A percentile compares a stretch with the other conserved stretches of the same genome.
Evolutionary conservation across 2,329 filamentous ascomycete genomes (phyloP).

Genomic region (Leptographium galeiforme): DNA sequence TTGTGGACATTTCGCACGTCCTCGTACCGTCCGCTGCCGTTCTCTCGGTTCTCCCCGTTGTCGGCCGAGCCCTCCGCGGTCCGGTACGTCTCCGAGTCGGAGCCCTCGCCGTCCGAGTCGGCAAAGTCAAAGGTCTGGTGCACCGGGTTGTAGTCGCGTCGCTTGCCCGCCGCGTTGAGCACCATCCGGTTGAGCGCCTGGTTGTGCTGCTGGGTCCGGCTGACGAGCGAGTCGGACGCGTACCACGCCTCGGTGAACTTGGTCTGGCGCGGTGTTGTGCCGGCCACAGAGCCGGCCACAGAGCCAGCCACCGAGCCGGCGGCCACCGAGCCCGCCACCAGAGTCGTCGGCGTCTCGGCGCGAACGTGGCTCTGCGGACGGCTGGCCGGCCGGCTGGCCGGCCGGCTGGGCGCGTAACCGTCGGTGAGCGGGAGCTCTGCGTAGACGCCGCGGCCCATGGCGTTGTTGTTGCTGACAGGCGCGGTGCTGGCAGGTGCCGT

Average conservation of each 20-base stretch:
- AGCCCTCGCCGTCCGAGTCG: conserved; percentile 13
- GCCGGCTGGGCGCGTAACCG: conserved; percentile 8
- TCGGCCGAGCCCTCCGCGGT: not conserved
- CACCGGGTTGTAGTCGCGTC: conserved; percentile 32
- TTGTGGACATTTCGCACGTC: conserved; percentile 14
- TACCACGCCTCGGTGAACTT: conserved; percentile 43
- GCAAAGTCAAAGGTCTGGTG: conserved; percentile 27
- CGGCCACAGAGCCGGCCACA: not conserved
- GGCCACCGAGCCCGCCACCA: too few species aligned
- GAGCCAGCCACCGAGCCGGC: too few species aligned
- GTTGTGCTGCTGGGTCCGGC: conserved; percentile 39
- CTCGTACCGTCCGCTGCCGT: conserved; percentile 10
- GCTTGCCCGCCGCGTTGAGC: conserved; percentile 18
- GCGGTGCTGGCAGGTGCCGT: not conserved
- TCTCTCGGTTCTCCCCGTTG: conserved; percentile 16
- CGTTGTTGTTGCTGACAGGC: too few species aligned
- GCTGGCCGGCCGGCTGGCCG: not conserved
- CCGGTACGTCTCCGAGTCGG: conserved; percentile 21
- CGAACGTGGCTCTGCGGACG: not conserved
- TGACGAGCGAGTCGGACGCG: conserved; percentile 38
- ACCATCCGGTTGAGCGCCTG: conserved; percentile 23
- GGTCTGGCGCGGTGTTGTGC: conserved; percentile 17
- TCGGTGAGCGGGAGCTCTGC: conserved; percentile 34
- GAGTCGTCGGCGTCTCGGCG: too few species aligned
- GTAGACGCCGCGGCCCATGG: conserved; percentile 30